Evolutionary conservation across 208 protist genomes (phyloP), one percentile per base, ranked within the genome.

Genomic region (Acanthamoeba healyi): DNA sequence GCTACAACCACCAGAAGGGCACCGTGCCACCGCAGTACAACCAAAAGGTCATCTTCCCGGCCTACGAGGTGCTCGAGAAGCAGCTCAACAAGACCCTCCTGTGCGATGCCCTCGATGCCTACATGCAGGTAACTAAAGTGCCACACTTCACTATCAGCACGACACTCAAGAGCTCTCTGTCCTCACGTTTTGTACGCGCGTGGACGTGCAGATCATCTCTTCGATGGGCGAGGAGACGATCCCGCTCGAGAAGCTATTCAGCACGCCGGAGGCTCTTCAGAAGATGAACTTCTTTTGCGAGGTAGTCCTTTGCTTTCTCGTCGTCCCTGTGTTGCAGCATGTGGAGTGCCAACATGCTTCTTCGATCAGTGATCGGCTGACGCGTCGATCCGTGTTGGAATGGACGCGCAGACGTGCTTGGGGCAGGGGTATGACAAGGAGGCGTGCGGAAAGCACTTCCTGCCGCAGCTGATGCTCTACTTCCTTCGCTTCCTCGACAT

Each of bases 401-500:
- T n/a, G n/a, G n/a, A n/a, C n/a, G n/a, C 36, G 51, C 51, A 92
- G 86, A 4, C 6, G 19, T 92, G 86, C 44, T 61, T 92, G 42
- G 86, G 86, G 1, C 1, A 6, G 38, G 58, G 61, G 5, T 92
- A 74, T n/a, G 86, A 92, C 40, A 19, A 22, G 34, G 86, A 92
- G 86, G 44, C 34, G 29, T 92, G 86, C 42, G 49, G 86, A 24
- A 92, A 92, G 38, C 74, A 72, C 44, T 92, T 92, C 54, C 26
- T 92, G 56, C 86, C 86, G 40, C 86, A 92, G 61, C 86, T 92
- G n/a, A 29, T 32, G 36, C 58, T 92, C 58, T 92, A 74, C 61
- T 92, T 92, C 58, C 86, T 92, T n/a, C 86, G 86, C 86, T 92
- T 74, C 24, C 44, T 92, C n/a, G 86, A 92, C 58, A 72, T 92